These are phyloP conservation scores for Kwoniella sp. DNA, from an alignment of 768 basidiomycete species.

Conservation along the genomic window DNA sequence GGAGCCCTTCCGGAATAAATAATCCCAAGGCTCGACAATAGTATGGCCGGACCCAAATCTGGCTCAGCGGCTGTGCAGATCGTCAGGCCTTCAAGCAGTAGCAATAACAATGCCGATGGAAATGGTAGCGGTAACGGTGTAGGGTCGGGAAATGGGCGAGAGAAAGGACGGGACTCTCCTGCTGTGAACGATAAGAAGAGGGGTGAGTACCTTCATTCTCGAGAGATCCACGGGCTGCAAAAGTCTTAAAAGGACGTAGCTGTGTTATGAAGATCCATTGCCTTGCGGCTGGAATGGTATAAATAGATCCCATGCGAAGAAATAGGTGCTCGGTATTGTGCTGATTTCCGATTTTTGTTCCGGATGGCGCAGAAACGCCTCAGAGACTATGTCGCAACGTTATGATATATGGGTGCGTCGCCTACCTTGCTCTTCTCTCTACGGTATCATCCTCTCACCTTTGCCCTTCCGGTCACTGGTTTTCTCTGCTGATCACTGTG, in stretches of 20 bases:
- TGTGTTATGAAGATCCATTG: too few relatives aligned
- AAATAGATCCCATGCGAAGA: too few relatives aligned
- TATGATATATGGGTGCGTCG: slow-evolving; percentile 78
- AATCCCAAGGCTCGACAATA: too few relatives aligned
- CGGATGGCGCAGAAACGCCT: slow-evolving; percentile 27
- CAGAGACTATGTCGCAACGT: slow-evolving; percentile 88
- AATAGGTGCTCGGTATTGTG: too few relatives aligned
- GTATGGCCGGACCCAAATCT: slow-evolving; percentile 39
- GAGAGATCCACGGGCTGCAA: too few relatives aligned
- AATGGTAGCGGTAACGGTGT: neutral
- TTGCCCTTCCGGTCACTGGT: slow-evolving; percentile 4
- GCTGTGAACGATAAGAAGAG: slow-evolving; percentile 14
- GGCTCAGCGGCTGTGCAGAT: slow-evolving; percentile 45
- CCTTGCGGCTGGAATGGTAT: too few relatives aligned
- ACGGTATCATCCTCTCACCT: too few relatives aligned
- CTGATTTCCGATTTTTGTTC: neutral
- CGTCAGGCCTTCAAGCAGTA: slow-evolving; percentile 30
- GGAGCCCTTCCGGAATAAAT: too few relatives aligned
- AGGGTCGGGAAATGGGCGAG: neutral
- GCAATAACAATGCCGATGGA: neutral
- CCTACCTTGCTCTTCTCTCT: slow-evolving; percentile 11
- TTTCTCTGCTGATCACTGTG: neutral
- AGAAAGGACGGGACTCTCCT: slow-evolving; percentile 12
- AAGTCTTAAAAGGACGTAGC: too few relatives aligned
- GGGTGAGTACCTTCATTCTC: too few relatives aligned